Percentiles rank a stretch among this genome's conserved stretches.
phyloP scores from a whole-genome alignment of 2,329 filamentous ascomycete genomes.

The Scedosporium dehoogii region DNA sequence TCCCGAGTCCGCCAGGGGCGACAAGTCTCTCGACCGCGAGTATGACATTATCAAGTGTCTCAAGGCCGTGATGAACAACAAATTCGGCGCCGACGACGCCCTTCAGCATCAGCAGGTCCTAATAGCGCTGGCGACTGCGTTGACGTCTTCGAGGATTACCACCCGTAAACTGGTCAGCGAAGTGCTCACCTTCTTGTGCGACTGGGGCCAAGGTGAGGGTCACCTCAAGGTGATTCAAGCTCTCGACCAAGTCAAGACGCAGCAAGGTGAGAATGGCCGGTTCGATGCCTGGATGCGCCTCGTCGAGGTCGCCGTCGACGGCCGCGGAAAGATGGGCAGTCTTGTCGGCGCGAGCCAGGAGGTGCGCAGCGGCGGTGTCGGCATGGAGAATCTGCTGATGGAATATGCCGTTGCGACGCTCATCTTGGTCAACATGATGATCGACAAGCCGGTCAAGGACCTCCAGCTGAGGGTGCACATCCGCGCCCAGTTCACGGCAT shows the following conservation, averaged over 20 bases:
- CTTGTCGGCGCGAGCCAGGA: slow-evolving; percentile 95
- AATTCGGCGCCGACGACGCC: slow-evolving; percentile 77
- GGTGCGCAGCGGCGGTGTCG: slow-evolving; percentile 87
- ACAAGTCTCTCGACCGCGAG: slow-evolving; percentile 80
- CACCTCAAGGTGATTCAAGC: slow-evolving; percentile 91
- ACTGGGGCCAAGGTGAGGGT: slow-evolving; percentile 82
- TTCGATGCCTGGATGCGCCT: slow-evolving; percentile 99
- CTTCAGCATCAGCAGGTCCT: slow-evolving; percentile 83
- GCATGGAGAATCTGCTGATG: slow-evolving; percentile 98
- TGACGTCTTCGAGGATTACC: slow-evolving; percentile 80
- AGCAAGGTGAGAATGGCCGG: slow-evolving; percentile 83
- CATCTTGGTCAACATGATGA: slow-evolving; percentile 91
- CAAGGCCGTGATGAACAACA: slow-evolving; percentile 8
- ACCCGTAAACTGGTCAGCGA: slow-evolving; percentile 94
- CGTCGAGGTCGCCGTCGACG: slow-evolving; percentile 93
- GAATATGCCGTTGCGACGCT: slow-evolving; percentile 95
- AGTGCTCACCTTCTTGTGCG: slow-evolving; percentile 89
- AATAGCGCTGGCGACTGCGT: slow-evolving; percentile 72
- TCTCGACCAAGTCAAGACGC: slow-evolving; percentile 80
- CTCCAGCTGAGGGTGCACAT: slow-evolving; percentile 89
- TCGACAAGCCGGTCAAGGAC: slow-evolving; percentile 83
- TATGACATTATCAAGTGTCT: slow-evolving; percentile 93
- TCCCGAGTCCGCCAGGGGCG: slow-evolving; percentile 45
- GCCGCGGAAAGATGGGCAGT: slow-evolving; percentile 97
- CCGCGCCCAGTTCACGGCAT: slow-evolving; percentile 89